These are phyloP conservation scores for Barnettozyma populi DNA, from an alignment of 805 yeast species.

Conservation along the genomic window DNA sequence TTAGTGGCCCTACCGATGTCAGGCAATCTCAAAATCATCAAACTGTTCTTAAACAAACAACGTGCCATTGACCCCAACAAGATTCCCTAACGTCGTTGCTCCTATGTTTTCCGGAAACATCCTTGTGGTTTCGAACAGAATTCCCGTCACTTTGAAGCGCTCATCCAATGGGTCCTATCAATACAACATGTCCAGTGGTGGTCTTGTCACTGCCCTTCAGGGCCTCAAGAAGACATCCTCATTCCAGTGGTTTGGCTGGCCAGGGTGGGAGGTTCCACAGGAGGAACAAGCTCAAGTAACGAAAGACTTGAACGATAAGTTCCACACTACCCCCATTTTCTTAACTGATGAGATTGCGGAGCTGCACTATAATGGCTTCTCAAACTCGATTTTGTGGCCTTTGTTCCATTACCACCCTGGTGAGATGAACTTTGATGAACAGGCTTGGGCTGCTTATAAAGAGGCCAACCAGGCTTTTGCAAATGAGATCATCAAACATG, in stretches of 20 bases:
- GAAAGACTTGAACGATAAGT: constrained; percentile 64
- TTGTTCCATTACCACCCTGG: constrained; percentile 98
- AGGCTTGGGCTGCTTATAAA: constrained; percentile 96
- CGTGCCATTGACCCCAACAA: not conserved
- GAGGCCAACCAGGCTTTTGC: constrained; percentile 88
- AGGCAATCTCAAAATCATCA: not conserved
- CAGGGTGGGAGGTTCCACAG: constrained; percentile 82
- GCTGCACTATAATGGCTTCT: constrained; percentile 92
- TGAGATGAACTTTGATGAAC: constrained; percentile 96
- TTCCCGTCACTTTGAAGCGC: constrained; percentile 87
- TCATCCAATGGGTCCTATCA: constrained; percentile 58
- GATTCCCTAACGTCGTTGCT: not conserved
- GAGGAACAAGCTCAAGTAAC: constrained; percentile 66
- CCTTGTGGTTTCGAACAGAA: constrained; percentile 86
- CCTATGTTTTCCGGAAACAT: constrained; percentile 44
- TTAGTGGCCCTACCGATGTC: not conserved
- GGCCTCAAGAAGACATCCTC: constrained; percentile 79
- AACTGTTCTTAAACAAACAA: too few relatives aligned
- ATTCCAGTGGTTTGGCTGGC: constrained; percentile 99
- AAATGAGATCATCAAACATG: constrained; percentile 58
- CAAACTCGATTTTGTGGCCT: constrained; percentile 96
- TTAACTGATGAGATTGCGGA: constrained; percentile 87
- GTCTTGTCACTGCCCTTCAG: constrained; percentile 91
- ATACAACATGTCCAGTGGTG: constrained; percentile 94
- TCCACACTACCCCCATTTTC: constrained; percentile 87